phyloP scores from a whole-genome alignment of 139 green algal genomes.

The Deuterostichococcus epilithicus region DNA sequence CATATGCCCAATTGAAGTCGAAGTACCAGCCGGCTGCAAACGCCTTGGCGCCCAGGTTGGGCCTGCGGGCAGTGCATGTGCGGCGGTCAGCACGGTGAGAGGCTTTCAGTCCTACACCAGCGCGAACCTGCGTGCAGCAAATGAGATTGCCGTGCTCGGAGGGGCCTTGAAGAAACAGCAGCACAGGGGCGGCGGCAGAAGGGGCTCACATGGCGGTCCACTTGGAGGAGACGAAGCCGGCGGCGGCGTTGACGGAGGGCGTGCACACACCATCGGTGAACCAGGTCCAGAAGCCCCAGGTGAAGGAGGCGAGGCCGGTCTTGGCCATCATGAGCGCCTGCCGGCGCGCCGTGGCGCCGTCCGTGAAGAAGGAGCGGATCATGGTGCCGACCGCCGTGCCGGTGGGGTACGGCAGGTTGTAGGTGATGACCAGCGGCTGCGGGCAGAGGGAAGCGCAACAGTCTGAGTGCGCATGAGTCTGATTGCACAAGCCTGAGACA shows the following conservation, averaged over 20 bases:
- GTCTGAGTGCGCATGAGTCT: background rate
- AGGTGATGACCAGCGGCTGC: slow-evolving; percentile 12
- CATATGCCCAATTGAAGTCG: slow-evolving; percentile 7
- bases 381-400: slow-evolving; percentile 23
- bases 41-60: slow-evolving; percentile 4
- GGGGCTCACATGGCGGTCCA: slow-evolving; percentile 2
- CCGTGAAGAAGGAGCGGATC: slow-evolving; percentile 17
- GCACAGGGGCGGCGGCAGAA: slow-evolving; percentile 3
- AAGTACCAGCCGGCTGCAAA: background rate
- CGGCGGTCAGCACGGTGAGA: no score
- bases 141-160: no score
- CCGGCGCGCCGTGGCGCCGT: background rate
- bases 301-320: background rate
- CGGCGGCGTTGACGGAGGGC: background rate
- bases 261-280: slow-evolving; percentile 1
- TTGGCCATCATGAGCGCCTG: slow-evolving; percentile 2
- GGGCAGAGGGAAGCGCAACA: no score
- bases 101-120: no score
- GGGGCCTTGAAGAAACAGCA: no score
- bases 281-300: slow-evolving; percentile 11
- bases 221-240: background rate
- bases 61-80: slow-evolving; percentile 6
- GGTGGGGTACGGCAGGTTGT: slow-evolving; percentile 18
- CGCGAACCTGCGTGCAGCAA: no score
- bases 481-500: no score